Conservation (phyloP, 805 yeast genomes). For the Candida ficus region DNA sequence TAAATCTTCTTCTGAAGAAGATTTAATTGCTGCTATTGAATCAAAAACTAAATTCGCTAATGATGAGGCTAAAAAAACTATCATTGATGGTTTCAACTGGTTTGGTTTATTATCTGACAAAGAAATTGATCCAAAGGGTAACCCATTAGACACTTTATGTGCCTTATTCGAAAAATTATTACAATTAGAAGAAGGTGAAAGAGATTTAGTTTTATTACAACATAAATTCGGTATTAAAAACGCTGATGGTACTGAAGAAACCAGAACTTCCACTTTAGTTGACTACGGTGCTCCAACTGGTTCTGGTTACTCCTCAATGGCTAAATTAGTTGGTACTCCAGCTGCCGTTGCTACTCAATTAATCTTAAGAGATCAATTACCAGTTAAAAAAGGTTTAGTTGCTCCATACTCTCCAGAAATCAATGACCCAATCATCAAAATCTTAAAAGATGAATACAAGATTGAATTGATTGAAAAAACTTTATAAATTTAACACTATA, state of each 20-base stretch:
- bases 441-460: constrained; percentile 83
- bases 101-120: constrained; percentile 82
- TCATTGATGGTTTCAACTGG: constrained; percentile 88
- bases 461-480: constrained; percentile 89
- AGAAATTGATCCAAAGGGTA: constrained; percentile 80
- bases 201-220: constrained; percentile 92
- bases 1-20: constrained; percentile 61
- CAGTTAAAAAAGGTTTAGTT: constrained; percentile 73
- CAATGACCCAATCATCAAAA: constrained; percentile 86
- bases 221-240: constrained; percentile 97
- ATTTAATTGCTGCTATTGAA: constrained; percentile 70
- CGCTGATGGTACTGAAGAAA: constrained; percentile 88
- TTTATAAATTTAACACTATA: constrained; percentile 16
- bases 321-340: constrained; percentile 96
- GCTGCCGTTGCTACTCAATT: constrained; percentile 92
- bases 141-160: constrained; percentile 93
- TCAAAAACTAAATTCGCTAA: constrained; percentile 76
- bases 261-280: constrained; percentile 91
- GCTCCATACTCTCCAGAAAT: constrained; percentile 93
- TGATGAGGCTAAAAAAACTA: constrained; percentile 79
- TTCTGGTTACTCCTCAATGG: constrained; percentile 96
- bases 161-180: constrained; percentile 92
- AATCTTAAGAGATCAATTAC: constrained; percentile 70
- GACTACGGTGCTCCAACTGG: constrained; percentile 82
- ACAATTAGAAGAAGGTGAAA: constrained; percentile 95